Evolutionary conservation across 192 early-diverging fungal species (phyloP).

Genomic region (Gaertneriomyces semiglobifer): DNA sequence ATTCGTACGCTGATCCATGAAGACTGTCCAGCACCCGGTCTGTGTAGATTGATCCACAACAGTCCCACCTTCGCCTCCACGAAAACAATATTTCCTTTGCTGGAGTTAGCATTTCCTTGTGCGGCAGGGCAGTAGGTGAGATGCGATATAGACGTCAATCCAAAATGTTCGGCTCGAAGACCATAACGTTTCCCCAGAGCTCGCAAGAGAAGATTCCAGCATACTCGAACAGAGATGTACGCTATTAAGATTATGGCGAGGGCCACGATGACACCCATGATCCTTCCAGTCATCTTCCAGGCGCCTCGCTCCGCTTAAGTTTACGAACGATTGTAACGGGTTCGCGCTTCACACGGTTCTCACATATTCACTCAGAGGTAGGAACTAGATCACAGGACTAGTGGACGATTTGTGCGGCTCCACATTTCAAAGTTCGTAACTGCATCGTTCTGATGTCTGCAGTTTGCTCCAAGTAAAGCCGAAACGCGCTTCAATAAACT

Average conservation of each 20-base stretch:
- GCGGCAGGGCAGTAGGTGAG: neutral
- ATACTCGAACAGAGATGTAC: neutral
- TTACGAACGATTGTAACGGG: too few relatives aligned
- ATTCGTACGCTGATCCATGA: slow-evolving; percentile 20
- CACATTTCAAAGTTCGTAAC: too few relatives aligned
- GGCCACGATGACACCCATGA: neutral
- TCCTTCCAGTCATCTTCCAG: too few relatives aligned
- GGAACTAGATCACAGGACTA: too few relatives aligned
- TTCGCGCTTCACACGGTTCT: too few relatives aligned
- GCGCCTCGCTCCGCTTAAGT: too few relatives aligned
- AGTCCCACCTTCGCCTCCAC: slow-evolving; percentile 7
- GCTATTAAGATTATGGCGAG: neutral
- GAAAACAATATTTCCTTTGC: neutral
- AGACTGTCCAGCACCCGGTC: neutral
- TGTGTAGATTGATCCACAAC: slow-evolving; percentile 20
- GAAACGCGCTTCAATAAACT: too few relatives aligned
- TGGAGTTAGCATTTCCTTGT: neutral
- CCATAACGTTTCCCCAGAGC: slow-evolving; percentile 3
- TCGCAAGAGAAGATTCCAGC: slow-evolving; percentile 1
- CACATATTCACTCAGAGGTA: too few relatives aligned
- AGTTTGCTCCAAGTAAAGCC: too few relatives aligned
- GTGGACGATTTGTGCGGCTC: too few relatives aligned
- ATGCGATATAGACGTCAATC: neutral
- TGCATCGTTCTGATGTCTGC: too few relatives aligned
- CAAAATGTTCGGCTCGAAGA: neutral